These are phyloP conservation scores for Barnettozyma californica DNA, from an alignment of 805 yeast species.

Conservation along the genomic window DNA sequence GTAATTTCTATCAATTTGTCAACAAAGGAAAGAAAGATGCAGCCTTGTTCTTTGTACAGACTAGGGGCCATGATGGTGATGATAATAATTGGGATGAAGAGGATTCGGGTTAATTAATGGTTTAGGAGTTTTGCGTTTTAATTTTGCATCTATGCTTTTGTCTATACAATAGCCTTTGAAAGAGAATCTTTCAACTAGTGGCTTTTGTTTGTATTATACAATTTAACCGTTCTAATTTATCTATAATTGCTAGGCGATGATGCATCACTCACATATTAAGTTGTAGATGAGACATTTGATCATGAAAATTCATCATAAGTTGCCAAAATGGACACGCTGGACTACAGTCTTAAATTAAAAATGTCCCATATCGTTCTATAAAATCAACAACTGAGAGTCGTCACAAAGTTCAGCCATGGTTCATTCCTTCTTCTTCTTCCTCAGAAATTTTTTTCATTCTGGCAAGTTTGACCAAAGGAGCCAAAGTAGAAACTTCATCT, in stretches of 20 bases:
- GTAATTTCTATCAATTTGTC: conserved; percentile 62
- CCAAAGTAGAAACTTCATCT: conserved; percentile 54
- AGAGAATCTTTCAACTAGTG: neutral
- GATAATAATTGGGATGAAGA: conserved; percentile 17
- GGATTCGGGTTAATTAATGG: neutral
- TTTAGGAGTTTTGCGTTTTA: neutral
- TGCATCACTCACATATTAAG: too few species aligned
- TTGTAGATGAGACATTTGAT: neutral
- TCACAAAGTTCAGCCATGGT: neutral
- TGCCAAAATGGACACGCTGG: too few species aligned
- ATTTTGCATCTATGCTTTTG: neutral
- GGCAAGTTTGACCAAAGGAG: conserved; percentile 73
- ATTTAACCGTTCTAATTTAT: too few species aligned
- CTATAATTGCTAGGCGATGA: too few species aligned
- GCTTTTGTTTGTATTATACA: neutral
- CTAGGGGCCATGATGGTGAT: conserved; percentile 29
- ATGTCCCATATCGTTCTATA: neutral
- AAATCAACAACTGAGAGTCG: neutral
- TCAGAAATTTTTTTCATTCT: conserved; percentile 54
- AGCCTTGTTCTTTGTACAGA: conserved; percentile 71
- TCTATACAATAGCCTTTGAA: neutral
- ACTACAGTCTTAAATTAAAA: neutral
- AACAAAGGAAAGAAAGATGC: conserved; percentile 57
- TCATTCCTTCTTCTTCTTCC: conserved; percentile 26
- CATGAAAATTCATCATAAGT: too few species aligned